Evolutionary conservation across 495 filamentous ascomycete genomes (phyloP), one percentile per base, ranked within the genome.

Genomic region (Aspergillus asperescens): DNA sequence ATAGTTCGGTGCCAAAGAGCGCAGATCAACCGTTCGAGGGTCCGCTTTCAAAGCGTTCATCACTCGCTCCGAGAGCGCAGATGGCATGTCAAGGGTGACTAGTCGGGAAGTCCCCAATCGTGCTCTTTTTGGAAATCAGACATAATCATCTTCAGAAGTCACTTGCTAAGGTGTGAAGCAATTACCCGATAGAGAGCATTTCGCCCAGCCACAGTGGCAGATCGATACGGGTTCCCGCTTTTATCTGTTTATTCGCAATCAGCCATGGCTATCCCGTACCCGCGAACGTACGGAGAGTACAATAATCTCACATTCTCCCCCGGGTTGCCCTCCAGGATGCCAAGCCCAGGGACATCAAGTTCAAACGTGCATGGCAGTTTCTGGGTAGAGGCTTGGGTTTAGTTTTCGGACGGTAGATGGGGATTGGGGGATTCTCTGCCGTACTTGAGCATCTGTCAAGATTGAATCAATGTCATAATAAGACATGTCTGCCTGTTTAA

Each of bases 401-500:
- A 50, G 35, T 15, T 19, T 34, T 46, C 15, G 18, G 18, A 18
- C 20, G 18, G 19, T 19, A 48, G 15, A 4, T 6, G 29, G 24
- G 42, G 37, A 19, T 55, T 18, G 9, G 29, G 28, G 4, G 7
- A 13, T 7, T 3, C 13, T 6, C 28, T 18, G 29, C 58, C 57
- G 40, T 76, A 87, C 89, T 76, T 94, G 89, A 24, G 88, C 86
- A 64, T 95, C 91, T 1, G 93, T 97, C 42, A 97, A 75, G 54
- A 97, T 95, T 23, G 89, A 82, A 64, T 95, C 89, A 56, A 96
- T 85, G 66, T 94, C 87, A 76, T 97, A 96, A 76, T 98, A 98
- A 31, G 87, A 87, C 73, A 79, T 83, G 20, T 51, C 65, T 62
- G 50, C 7, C 28, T 34, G 5, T 32, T 7, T 28, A 5, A 32